phyloP scores from a whole-genome alignment of 257 asterid species.

The Jacaranda copaia region DNA sequence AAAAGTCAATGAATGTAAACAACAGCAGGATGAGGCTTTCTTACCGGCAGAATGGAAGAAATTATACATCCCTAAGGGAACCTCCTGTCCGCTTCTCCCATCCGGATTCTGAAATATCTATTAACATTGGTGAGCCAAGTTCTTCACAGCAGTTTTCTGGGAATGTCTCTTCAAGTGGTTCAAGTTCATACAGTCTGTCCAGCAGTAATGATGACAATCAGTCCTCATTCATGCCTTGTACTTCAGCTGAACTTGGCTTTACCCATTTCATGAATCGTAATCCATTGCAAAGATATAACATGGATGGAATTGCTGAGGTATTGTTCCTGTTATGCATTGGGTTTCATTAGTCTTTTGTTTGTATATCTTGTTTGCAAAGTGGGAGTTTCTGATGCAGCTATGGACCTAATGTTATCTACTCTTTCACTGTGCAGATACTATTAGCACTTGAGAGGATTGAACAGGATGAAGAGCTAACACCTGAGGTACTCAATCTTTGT shows the following conservation, averaged over 20 bases:
- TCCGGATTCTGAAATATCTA: conserved; percentile 37
- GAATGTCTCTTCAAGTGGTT: conserved; percentile 51
- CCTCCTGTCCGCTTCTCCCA: conserved; percentile 32
- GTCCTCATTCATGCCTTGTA: conserved; percentile 39
- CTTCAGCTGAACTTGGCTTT: conserved; percentile 44
- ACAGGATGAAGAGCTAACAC: conserved; percentile 59
- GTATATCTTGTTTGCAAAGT: no score
- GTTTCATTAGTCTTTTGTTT: neutral
- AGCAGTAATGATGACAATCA: conserved; percentile 46
- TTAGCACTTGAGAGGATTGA: conserved; percentile 75
- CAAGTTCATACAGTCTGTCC: conserved; percentile 54
- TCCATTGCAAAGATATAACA: conserved; percentile 49
- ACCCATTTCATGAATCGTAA: conserved; percentile 42
- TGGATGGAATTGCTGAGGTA: conserved; percentile 73
- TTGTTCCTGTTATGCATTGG: conserved; percentile 1
- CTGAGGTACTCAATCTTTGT: conserved; percentile 55
- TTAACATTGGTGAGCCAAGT: conserved; percentile 35
- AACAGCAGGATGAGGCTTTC: conserved; percentile 43
- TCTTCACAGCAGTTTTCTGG: conserved; percentile 41
- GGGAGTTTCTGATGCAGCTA: no score
- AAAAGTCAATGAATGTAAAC: conserved; percentile 48
- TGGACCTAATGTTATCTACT: neutral
- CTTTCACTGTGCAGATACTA: conserved; percentile 48
- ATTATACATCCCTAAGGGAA: conserved; percentile 31
- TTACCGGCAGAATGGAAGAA: conserved; percentile 37